A percentile compares a stretch with the other conserved stretches of the same genome.
phyloP scores from a whole-genome alignment of 257 asterid genomes.

The Nicotiana attenuata region DNA sequence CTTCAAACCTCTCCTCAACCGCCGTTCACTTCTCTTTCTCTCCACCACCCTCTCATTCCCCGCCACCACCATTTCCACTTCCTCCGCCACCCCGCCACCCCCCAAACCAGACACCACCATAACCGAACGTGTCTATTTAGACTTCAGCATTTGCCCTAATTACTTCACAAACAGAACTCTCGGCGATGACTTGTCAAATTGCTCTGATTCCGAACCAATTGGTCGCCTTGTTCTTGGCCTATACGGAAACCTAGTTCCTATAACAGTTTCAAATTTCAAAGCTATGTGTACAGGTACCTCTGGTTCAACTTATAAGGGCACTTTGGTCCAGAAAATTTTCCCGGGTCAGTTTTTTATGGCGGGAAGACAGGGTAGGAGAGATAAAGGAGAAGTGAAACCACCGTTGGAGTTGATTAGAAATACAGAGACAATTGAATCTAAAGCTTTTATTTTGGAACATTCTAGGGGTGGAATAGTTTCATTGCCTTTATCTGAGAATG shows the following conservation, averaged over 20 bases:
- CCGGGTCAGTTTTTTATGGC: conserved; percentile 82
- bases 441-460: conserved; percentile 63
- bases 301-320: conserved; percentile 79
- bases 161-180: conserved; percentile 70
- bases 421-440: conserved; percentile 60
- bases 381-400: conserved; percentile 75
- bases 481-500: conserved; percentile 78
- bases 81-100: conserved; percentile 30
- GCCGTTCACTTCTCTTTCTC: conserved; percentile 61
- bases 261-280: conserved; percentile 78
- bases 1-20: conserved; percentile 24
- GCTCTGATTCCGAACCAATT: conserved; percentile 54
- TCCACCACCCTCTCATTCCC: conserved; percentile 37
- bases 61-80: conserved; percentile 41
- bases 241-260: conserved; percentile 74
- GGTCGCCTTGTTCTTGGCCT: conserved; percentile 82
- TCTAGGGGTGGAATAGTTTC: conserved; percentile 70
- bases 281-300: conserved; percentile 71
- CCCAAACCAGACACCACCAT: conserved; percentile 57
- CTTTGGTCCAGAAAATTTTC: conserved; percentile 61
- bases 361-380: conserved; percentile 76
- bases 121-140: conserved; percentile 82
- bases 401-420: conserved; percentile 51
- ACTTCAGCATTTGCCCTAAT: conserved; percentile 74
- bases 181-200: conserved; percentile 71